Evolutionary conservation across 108 stramenopile species (phyloP).

Genomic region (Cyclotella cryptica): DNA sequence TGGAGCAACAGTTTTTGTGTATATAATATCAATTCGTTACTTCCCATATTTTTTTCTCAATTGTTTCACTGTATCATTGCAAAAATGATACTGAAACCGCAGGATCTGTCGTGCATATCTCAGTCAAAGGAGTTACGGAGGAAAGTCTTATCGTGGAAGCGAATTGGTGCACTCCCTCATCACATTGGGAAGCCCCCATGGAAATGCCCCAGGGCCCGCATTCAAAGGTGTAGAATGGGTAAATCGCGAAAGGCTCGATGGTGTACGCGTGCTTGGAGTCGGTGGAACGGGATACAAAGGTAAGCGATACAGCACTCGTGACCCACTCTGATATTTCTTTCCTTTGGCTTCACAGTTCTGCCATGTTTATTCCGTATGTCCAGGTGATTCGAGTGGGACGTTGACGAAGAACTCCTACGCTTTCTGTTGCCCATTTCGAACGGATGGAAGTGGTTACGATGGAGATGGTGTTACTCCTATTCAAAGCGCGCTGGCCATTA

Average conservation of each 20-base stretch:
- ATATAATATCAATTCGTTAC: no score
- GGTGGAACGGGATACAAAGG: constrained; percentile 68
- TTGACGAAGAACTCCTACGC: constrained; percentile 66
- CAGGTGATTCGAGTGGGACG: constrained; percentile 58
- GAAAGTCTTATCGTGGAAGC: constrained; percentile 62
- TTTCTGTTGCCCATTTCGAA: constrained; percentile 64
- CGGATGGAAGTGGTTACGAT: constrained; percentile 66
- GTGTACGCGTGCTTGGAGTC: constrained; percentile 63
- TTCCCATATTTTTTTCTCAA: no score
- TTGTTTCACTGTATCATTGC: no score
- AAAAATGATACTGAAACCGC: no score
- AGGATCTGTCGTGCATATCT: constrained; percentile 74
- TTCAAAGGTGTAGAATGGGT: constrained; percentile 74
- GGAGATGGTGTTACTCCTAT: constrained; percentile 84
- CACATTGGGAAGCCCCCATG: constrained; percentile 72
- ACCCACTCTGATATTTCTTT: not conserved
- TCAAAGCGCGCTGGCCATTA: constrained; percentile 55
- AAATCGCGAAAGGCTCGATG: constrained; percentile 51
- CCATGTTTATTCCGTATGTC: not conserved
- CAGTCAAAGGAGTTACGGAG: constrained; percentile 64
- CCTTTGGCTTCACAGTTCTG: not conserved
- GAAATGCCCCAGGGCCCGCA: constrained; percentile 71
- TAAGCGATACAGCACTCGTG: not conserved
- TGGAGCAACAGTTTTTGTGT: no score
- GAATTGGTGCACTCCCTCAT: constrained; percentile 66